Percentiles rank a stretch among this genome's conserved stretches.
These are phyloP conservation scores for Malus asiatica DNA, from an alignment of 306 rosid genomes.

Conservation along the genomic window DNA sequence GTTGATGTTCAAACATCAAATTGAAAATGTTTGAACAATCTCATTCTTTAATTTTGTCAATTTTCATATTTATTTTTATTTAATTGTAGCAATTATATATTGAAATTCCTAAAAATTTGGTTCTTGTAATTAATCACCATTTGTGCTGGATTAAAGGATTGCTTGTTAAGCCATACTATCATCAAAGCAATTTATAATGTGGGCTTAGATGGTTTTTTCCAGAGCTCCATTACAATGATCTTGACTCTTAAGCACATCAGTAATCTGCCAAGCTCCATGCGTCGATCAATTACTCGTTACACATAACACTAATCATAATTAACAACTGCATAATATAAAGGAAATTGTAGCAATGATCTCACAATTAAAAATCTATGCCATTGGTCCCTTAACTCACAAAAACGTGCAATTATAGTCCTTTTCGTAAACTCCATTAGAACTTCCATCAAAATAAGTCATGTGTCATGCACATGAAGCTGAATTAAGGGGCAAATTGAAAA, in stretches of 20 bases:
- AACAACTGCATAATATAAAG: background rate
- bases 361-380: no score
- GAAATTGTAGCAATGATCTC: no score
- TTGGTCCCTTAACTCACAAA: no score
- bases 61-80: background rate
- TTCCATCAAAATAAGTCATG: no score
- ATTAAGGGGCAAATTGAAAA: no score
- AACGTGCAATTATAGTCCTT: no score
- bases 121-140: background rate
- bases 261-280: background rate
- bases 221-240: background rate
- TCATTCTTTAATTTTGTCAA: background rate
- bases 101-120: slow-evolving; percentile 5
- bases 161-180: background rate
- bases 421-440: no score
- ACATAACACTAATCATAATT: background rate
- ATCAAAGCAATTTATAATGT: background rate
- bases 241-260: background rate
- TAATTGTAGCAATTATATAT: background rate
- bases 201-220: background rate
- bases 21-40: background rate
- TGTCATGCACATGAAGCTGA: no score
- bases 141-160: slow-evolving; percentile 8
- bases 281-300: background rate
- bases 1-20: background rate